A percentile compares a stretch with the other conserved stretches of the same genome.
These are phyloP conservation scores for Aspergillus clavatus DNA, from an alignment of 2,329 filamentous ascomycete genomes.

Conservation along the genomic window DNA sequence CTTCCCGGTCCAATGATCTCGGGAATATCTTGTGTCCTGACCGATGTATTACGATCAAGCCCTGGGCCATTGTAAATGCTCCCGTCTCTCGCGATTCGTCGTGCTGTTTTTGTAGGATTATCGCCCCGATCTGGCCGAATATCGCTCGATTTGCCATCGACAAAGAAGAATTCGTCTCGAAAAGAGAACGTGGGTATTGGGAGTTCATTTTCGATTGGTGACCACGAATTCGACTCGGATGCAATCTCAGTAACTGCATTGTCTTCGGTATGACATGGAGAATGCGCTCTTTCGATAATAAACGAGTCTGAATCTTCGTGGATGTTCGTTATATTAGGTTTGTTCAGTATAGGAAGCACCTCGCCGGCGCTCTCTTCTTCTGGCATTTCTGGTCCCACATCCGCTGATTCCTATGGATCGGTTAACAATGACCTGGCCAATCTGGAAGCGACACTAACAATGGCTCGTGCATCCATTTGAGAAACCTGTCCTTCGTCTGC, in stretches of 20 bases:
- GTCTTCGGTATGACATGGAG: slow-evolving; percentile 10
- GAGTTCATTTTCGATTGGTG: slow-evolving; percentile 20
- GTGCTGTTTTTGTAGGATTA: slow-evolving; percentile 19
- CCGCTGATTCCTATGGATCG: neutral
- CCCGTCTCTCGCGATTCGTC: slow-evolving; percentile 14
- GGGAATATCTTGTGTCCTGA: slow-evolving; percentile 14
- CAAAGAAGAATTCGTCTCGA: slow-evolving; percentile 26
- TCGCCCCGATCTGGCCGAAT: slow-evolving; percentile 21
- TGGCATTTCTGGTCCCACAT: neutral
- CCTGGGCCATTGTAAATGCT: slow-evolving; percentile 18
- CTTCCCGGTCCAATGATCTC: slow-evolving; percentile 17
- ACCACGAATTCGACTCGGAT: slow-evolving; percentile 18
- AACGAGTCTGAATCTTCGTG: neutral
- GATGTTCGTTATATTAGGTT: neutral
- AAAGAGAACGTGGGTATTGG: slow-evolving; percentile 14
- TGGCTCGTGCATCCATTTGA: neutral
- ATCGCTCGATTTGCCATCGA: slow-evolving; percentile 25
- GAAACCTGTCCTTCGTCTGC: neutral
- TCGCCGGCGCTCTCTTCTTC: neutral
- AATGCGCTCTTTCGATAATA: slow-evolving; percentile 3
- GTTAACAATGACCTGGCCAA: neutral
- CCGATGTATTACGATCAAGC: slow-evolving; percentile 16
- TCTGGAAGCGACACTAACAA: neutral
- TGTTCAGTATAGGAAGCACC: neutral
- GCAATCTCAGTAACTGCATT: slow-evolving; percentile 9